Evolutionary conservation across 768 basidiomycete species (phyloP), one percentile per base, ranked within the genome.

Genomic region (Amanita molliuscula): DNA sequence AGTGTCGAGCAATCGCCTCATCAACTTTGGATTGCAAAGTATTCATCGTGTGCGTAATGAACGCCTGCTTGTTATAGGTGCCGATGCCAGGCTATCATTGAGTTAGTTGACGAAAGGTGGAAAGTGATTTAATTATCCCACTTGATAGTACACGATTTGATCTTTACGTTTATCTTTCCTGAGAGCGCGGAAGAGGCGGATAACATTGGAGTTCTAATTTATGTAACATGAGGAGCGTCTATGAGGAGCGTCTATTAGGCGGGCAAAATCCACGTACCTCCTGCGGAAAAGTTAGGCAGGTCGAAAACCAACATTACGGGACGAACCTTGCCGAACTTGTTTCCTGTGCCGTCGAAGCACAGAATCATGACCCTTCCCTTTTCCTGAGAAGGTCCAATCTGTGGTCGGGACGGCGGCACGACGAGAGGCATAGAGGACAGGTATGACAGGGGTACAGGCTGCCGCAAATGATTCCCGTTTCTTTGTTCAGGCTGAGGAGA

Each of bases 21-120:
- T 64, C 61, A 8, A 62, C 9, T 4, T 43, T 44, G 36, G 60
- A 56, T 18, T 55, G 45, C 9, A 61, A 23, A 1, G 35, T 46
- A 3, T 55, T 58, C 13, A 58, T 44, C 3, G 58, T 50, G 7
- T 47, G 49, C 4, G 62, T 61, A 2, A 60, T 21, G 33, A 59
- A 57, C 28, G 58, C 55, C 2, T 58, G 54, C 33, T 59, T 54
- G 35, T 56, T 58, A 44, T 62, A 62, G 1, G 61, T 62, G 7
- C 61, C 61, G 16, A 62, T 62, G 13, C 61, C 61, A 15, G 61
- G 57, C 59, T 60, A 47, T 16, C 8, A 10, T 25, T n/a, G 2
- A 8, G 6, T 49, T 35, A 40, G 21, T 18, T 4, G 33, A 41
- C 6, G 21, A 6, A 44, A 15, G 26, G 10, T 7, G n/a, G 15